phyloP scores from a whole-genome alignment of 2,329 filamentous ascomycete genomes.

The Diplodia seriata region DNA sequence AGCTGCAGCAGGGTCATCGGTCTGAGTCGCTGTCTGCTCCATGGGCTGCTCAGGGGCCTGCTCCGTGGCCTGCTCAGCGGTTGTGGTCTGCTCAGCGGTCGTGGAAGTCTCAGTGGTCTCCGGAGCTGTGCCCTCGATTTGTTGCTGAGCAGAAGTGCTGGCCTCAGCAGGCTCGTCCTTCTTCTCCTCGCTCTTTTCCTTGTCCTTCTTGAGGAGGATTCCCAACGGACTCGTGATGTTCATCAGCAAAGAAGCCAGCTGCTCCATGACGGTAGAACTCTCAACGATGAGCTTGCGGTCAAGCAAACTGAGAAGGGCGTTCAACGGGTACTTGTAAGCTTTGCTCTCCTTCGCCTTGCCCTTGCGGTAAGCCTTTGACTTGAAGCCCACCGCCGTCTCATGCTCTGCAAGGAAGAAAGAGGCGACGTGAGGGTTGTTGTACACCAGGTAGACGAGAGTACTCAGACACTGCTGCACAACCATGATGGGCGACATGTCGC shows the following conservation, averaged over 20 bases:
- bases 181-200: slow-evolving; percentile 66
- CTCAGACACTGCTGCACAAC: slow-evolving; percentile 95
- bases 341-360: slow-evolving; percentile 87
- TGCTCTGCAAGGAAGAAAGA: slow-evolving; percentile 95
- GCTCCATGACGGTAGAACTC: slow-evolving; percentile 95
- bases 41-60: slow-evolving; percentile 47
- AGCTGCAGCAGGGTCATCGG: slow-evolving; percentile 31
- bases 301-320: slow-evolving; percentile 83
- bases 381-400: slow-evolving; percentile 78
- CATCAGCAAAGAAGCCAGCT: slow-evolving; percentile 84
- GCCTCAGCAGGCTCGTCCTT: slow-evolving; percentile 50
- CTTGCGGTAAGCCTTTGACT: slow-evolving; percentile 78
- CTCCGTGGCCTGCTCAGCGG: slow-evolving; percentile 48
- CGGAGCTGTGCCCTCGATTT: slow-evolving; percentile 33
- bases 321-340: slow-evolving; percentile 87
- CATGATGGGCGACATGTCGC: slow-evolving; percentile 90
- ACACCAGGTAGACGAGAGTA: slow-evolving; percentile 81
- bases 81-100: slow-evolving; percentile 41
- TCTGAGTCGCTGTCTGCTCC: slow-evolving; percentile 37
- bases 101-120: slow-evolving; percentile 39
- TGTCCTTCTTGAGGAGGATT: slow-evolving; percentile 80
- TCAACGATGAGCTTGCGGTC: slow-evolving; percentile 97
- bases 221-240: slow-evolving; percentile 87
- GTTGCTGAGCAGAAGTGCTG: slow-evolving; percentile 37
- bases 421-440: slow-evolving; percentile 84